Base-by-base conservation (phyloP, 148 eudicot species). In the Tetragonia tetragonoides region DNA sequence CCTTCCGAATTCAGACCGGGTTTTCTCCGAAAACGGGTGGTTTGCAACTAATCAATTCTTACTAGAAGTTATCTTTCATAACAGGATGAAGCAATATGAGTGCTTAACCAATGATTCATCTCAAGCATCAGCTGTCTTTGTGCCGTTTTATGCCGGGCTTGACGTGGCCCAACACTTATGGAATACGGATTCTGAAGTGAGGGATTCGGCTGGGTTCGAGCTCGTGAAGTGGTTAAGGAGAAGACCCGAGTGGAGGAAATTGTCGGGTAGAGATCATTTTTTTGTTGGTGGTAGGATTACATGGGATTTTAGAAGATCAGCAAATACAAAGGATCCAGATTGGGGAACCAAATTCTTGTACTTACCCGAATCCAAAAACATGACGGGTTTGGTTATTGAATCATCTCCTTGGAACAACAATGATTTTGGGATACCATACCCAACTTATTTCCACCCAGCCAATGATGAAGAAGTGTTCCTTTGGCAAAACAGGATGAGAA, bases 361-460 rank as follows among this genome's bases (percentile, higher is more conserved):
- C 75, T 73, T 89, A 75, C 92, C 95, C 0, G 84, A 84, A 74
- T 73, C 86, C 5, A 83, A 74, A 53, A 86, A 86, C 77, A 84
- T 89, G 86, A 78, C 92, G 3, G 85, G 86, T 21, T 74, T 91
- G 7, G 81, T 79, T 0, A 87, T 91, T 15, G 95, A 93, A 60
- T 83, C 92, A 6, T 79, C 82, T 14, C 91, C 88, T 0, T 84
- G 89, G 91, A 83, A 84, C 63, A 78, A 40, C 10, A 85, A 83
- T 18, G 98, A 93, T 76, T 83, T 87, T 8, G 86, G 92, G 14
- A 90, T 93, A 37, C 93, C 98, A 11, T 93, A 93, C 73, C 97
- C 95, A 0, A 87, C 94, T 8, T 90, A 88, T 39, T 93, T 93
- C 75, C 95, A 93, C 76, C 92, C 97, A 0, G 82, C 78, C 61